Evolutionary conservation across 805 yeast species (phyloP), one percentile per base, ranked within the genome.

Genomic region (Cyberlindnera americana): DNA sequence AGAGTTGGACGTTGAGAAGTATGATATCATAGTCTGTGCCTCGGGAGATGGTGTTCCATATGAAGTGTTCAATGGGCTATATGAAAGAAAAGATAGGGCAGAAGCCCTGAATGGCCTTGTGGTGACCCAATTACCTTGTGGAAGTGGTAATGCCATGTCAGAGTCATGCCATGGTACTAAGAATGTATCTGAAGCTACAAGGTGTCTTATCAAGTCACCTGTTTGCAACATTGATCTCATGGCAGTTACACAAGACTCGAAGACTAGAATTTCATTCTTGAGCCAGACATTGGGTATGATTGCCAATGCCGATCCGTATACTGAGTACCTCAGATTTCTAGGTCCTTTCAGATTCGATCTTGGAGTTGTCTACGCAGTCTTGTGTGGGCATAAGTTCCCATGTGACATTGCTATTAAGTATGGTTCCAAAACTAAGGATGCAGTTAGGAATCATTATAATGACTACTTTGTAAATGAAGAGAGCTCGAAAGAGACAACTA

Each of bases 1-100:
- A 28, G 70, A 71, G 2, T 45, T 83, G 44, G 75, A 77, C 44
- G 46, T 76, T 3, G 62, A 65, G n/a, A 64, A 70, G 30, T 88
- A 74, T 56, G 97, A 89, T 60, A 74, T 83, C 2, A 73, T 91
- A 31, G 83, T 84, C 1, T 89, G 97, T 65, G 90, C 95, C 29
- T 87, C 96, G 0, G 99, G 99, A 12, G 99, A 91, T 62, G 99
- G 99, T 12, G 78, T 86, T 21, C 96, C 97, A 0, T 95, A 90
- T 60, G 97, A 93, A 61, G 88, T 91, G 7, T 73, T 91, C 37
- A 93, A 91, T 60, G 99, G 97, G 2, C 66, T 93, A 23, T 85
- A 78, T 48, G 64, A 62, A 44, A 70, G 96, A 22, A 49, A 63
- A 0, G 96, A 90, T 59, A 74, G 82, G 5, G 74, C 65, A 0